Conservation (phyloP, 192 early-diverging fungal genomes). For the Coemansia sp. region DNA sequence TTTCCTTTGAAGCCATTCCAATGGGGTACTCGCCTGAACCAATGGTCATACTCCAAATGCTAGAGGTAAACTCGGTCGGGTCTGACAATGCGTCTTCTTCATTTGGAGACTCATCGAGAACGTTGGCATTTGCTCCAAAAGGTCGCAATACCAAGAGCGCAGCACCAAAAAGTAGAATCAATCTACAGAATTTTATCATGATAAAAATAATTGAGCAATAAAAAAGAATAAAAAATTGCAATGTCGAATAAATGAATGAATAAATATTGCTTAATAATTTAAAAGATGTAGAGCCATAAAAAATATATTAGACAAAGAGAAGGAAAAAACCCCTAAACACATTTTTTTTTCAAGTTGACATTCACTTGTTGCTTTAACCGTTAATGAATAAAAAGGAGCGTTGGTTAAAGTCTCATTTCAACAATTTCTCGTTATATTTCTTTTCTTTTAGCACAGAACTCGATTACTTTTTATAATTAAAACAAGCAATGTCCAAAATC, state of each 20-base stretch:
- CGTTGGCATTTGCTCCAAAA: not conserved
- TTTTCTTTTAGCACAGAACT: not conserved
- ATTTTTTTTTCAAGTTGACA: not conserved
- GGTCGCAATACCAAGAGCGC: not conserved
- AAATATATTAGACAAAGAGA: not conserved
- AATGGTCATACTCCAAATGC: not conserved
- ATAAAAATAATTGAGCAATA: not conserved
- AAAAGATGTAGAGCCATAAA: not conserved
- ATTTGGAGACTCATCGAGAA: no score
- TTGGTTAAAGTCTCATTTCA: not conserved
- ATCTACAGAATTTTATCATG: not conserved
- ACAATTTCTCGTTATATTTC: no score
- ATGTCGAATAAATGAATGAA: not conserved
- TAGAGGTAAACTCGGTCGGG: not conserved
- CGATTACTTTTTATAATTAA: not conserved
- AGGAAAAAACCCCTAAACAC: not conserved
- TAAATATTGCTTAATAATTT: not conserved
- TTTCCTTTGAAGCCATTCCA: constrained; percentile 5
- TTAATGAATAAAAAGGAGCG: not conserved
- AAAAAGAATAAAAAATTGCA: not conserved
- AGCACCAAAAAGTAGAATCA: not conserved
- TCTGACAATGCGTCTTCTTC: no score
- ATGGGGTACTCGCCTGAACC: not conserved
- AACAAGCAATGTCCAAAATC: not conserved
- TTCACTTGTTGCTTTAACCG: not conserved